These are phyloP conservation scores for Rhodomyrtus tomentosa DNA, from an alignment of 345 rosid species.

Conservation along the genomic window DNA sequence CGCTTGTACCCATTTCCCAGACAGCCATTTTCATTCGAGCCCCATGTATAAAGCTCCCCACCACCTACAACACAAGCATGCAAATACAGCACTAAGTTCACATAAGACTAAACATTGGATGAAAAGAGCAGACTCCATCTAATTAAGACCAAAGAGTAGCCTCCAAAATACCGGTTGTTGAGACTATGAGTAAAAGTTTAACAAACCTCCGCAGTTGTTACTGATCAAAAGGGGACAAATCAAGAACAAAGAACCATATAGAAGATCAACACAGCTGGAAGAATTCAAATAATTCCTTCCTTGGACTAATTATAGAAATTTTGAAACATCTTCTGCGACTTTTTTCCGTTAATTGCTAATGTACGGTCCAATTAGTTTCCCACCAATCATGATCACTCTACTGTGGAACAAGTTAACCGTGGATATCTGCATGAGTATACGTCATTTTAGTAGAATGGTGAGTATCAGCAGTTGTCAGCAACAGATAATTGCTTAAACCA, in stretches of 20 bases:
- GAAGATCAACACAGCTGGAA: neutral
- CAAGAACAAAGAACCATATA: neutral
- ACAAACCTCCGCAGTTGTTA: neutral
- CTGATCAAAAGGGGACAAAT: neutral
- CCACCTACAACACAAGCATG: constrained; percentile 27
- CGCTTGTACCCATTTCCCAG: constrained; percentile 64
- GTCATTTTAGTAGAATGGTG: neutral
- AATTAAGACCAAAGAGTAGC: neutral
- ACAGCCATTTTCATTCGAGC: constrained; percentile 93
- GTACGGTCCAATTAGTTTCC: neutral
- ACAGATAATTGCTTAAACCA: neutral
- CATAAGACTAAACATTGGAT: neutral
- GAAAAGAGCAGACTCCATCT: neutral
- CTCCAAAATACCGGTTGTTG: neutral
- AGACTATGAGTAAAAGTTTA: neutral
- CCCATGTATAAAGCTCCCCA: constrained; percentile 85
- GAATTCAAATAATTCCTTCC: neutral
- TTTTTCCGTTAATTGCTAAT: neutral
- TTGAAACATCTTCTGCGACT: neutral
- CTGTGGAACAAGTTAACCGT: neutral
- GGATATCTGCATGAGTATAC: neutral
- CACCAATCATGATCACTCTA: neutral
- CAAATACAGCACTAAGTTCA: neutral
- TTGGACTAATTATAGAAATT: neutral
- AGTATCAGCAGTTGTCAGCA: neutral